These are phyloP conservation scores for Phytophthora meadii DNA, from an alignment of 352 stramenopile species.

Conservation along the genomic window DNA sequence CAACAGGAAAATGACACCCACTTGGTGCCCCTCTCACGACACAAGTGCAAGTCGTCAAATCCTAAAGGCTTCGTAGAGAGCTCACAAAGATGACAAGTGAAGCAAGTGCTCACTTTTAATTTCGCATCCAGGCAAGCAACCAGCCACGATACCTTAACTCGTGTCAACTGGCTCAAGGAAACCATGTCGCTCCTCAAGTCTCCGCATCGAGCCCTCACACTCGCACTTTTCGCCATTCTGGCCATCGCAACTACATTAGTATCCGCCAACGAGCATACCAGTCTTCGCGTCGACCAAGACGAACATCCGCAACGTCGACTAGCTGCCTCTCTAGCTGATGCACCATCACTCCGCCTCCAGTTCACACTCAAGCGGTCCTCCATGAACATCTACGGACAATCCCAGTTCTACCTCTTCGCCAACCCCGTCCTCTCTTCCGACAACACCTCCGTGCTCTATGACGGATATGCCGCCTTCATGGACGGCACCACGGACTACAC, in stretches of 20 bases:
- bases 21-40: constrained; percentile 3
- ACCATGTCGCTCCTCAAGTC: constrained; percentile 11
- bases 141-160: background rate
- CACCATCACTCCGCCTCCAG: constrained; percentile 35
- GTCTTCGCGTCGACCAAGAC: constrained; percentile 1
- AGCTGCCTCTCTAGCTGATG: constrained; percentile 19
- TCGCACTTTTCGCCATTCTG: constrained; percentile 8
- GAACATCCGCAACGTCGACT: background rate
- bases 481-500: constrained; percentile 24
- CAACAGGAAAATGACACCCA: constrained; percentile 3
- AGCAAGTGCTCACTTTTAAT: constrained; percentile 18
- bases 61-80: background rate
- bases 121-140: constrained; percentile 6
- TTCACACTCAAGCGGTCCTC: constrained; percentile 39
- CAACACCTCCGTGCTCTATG: constrained; percentile 38
- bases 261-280: constrained; percentile 1
- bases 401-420: constrained; percentile 44
- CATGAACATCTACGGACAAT: constrained; percentile 38
- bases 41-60: constrained; percentile 14
- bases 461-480: constrained; percentile 31
- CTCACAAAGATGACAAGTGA: constrained; percentile 6
- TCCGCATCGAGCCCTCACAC: constrained; percentile 1
- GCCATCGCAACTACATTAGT: constrained; percentile 1
- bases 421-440: constrained; percentile 33
- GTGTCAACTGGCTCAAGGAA: background rate